Evolutionary conservation across 2,329 filamentous ascomycete genomes (phyloP).

Genomic region (Fusarium sublunatum): DNA sequence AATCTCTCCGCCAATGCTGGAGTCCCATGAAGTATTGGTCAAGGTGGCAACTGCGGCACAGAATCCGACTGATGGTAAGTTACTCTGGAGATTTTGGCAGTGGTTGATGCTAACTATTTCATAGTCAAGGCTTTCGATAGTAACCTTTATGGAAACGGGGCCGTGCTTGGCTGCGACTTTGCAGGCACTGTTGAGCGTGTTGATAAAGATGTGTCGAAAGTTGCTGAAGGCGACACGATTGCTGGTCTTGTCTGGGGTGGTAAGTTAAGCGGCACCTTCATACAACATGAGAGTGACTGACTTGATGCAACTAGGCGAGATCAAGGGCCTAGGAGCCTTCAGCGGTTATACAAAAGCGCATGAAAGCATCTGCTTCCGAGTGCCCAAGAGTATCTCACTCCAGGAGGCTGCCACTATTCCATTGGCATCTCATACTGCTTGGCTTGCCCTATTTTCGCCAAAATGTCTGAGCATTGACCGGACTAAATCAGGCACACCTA

Average conservation of each 20-base stretch:
- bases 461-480: constrained; percentile 51
- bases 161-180: constrained; percentile 54
- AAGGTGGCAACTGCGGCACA: constrained; percentile 42
- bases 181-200: constrained; percentile 50
- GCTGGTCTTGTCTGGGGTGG: constrained; percentile 48
- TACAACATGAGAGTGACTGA: not conserved
- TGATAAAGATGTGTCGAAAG: constrained; percentile 41
- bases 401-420: constrained; percentile 54
- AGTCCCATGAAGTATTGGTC: constrained; percentile 41
- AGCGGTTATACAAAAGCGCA: constrained; percentile 55
- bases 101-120: not conserved
- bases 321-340: constrained; percentile 52
- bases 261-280: constrained; percentile 13
- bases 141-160: constrained; percentile 53
- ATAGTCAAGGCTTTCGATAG: constrained; percentile 50
- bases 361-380: constrained; percentile 54
- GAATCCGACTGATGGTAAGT: constrained; percentile 45
- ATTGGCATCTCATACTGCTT: constrained; percentile 54
- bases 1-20: constrained; percentile 19
- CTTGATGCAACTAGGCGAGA: constrained; percentile 27
- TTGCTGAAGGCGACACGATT: constrained; percentile 38
- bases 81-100: too few species aligned
- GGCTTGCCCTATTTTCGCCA: constrained; percentile 54
- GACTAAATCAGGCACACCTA: constrained; percentile 7
- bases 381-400: constrained; percentile 47